These are phyloP conservation scores for Fraxinus pennsylvanica DNA, from an alignment of 257 asterid species.

Conservation along the genomic window DNA sequence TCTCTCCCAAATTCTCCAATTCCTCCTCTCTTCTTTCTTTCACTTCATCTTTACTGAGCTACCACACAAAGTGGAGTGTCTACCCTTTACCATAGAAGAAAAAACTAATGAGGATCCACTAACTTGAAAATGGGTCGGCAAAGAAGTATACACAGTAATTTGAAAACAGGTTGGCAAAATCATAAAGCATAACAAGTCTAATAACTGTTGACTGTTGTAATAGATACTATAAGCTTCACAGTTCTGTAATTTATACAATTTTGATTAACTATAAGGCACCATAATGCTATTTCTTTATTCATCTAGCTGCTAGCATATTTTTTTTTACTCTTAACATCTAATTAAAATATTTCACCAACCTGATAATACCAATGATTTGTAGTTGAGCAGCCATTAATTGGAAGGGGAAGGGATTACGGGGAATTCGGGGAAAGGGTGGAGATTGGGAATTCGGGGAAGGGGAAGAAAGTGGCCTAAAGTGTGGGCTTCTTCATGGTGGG, in stretches of 20 bases:
- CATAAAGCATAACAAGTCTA: not conserved
- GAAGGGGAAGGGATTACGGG: too few relatives aligned
- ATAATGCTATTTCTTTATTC: not conserved
- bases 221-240: not conserved
- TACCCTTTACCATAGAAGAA: not conserved
- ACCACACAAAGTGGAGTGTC: not conserved
- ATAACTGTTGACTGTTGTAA: not conserved
- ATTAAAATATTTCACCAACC: too few relatives aligned
- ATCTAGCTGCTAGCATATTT: not conserved
- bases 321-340: not conserved
- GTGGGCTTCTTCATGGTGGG: too few relatives aligned
- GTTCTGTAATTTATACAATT: not conserved
- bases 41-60: not conserved
- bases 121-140: not conserved
- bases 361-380: not conserved
- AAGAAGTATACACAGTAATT: not conserved
- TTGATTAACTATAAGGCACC: not conserved
- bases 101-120: not conserved
- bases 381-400: too few relatives aligned
- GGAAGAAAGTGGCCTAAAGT: too few relatives aligned
- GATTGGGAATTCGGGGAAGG: too few relatives aligned
- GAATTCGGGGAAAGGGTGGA: too few relatives aligned
- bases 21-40: not conserved
- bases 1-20: not conserved
- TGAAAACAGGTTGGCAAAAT: not conserved